These are phyloP conservation scores for Edaphochlamys debaryana DNA, from an alignment of 139 green algal species.

Conservation along the genomic window DNA sequence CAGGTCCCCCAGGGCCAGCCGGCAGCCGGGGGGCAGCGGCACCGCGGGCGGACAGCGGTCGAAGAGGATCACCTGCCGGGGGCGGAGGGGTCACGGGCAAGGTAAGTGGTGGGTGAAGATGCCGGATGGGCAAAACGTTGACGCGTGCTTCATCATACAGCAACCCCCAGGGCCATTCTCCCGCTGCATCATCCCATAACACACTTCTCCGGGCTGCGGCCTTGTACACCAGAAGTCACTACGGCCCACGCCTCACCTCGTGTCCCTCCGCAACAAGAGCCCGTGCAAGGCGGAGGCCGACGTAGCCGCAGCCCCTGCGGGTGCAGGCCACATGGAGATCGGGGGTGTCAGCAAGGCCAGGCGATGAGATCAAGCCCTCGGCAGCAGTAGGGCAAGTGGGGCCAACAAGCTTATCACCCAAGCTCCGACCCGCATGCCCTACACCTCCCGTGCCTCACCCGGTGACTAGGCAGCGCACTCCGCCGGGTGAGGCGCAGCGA, in stretches of 20 bases:
- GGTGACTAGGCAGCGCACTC: neutral
- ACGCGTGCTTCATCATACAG: neutral
- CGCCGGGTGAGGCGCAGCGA: neutral
- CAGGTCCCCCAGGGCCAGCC: neutral
- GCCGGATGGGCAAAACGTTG: neutral
- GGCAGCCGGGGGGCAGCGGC: neutral
- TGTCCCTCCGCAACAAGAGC: neutral
- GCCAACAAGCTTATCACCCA: no score
- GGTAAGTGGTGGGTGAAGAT: neutral
- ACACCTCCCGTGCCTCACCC: no score
- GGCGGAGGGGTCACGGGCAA: neutral
- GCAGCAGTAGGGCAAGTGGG: no score
- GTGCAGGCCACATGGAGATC: no score
- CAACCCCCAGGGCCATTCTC: neutral
- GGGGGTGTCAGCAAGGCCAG: no score
- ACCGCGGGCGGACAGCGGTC: neutral
- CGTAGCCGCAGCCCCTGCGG: slow-evolving; percentile 14
- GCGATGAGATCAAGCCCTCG: no score
- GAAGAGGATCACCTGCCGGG: neutral
- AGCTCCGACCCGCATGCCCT: no score
- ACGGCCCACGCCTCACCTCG: neutral
- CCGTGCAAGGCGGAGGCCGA: neutral
- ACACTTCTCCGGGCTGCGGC: neutral
- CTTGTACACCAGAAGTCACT: neutral
- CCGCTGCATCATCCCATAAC: neutral